Conservation (phyloP, 2,329 filamentous ascomycete genomes). For the Dactylellina haptotyla region DNA sequence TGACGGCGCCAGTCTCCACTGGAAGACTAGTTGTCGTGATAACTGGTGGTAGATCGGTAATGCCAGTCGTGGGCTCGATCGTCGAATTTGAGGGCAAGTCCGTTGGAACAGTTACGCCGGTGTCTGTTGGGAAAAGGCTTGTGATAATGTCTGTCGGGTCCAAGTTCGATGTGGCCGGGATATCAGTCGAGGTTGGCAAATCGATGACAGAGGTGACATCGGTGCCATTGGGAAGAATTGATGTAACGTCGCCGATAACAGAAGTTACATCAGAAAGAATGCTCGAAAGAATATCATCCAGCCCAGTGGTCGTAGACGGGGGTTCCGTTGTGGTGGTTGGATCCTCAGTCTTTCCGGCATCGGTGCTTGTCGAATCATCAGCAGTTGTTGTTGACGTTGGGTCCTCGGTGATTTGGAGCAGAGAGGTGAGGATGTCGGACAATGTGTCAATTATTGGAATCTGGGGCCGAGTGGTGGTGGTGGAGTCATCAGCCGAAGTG, state of each 20-base stretch:
- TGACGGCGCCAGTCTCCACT: too few species aligned
- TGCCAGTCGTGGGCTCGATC: conserved; percentile 36
- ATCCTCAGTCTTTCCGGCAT: conserved; percentile 52
- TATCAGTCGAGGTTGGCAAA: conserved; percentile 38
- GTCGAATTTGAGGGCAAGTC: conserved; percentile 56
- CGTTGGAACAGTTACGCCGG: conserved; percentile 38
- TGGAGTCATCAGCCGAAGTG: background rate
- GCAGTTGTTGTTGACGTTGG: background rate
- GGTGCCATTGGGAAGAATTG: conserved; percentile 52
- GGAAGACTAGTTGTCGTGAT: conserved; percentile 26
- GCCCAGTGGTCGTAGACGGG: conserved; percentile 34
- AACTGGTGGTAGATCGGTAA: conserved; percentile 54
- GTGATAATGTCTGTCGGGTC: conserved; percentile 56
- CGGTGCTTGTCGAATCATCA: conserved; percentile 54
- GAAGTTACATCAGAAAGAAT: conserved; percentile 58
- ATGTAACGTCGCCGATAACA: conserved; percentile 58
- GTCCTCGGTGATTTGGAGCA: conserved; percentile 57
- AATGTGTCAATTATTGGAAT: conserved; percentile 56
- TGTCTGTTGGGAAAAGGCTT: conserved; percentile 48
- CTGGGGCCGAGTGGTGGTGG: conserved; percentile 54
- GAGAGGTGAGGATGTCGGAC: conserved; percentile 53
- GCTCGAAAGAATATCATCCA: conserved; percentile 53
- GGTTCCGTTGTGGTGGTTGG: conserved; percentile 37
- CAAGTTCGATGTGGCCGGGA: background rate
- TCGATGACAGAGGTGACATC: conserved; percentile 45